Evolutionary conservation across 1,139 yeast species (phyloP).

Genomic region (Diutina pseudorugosa): DNA sequence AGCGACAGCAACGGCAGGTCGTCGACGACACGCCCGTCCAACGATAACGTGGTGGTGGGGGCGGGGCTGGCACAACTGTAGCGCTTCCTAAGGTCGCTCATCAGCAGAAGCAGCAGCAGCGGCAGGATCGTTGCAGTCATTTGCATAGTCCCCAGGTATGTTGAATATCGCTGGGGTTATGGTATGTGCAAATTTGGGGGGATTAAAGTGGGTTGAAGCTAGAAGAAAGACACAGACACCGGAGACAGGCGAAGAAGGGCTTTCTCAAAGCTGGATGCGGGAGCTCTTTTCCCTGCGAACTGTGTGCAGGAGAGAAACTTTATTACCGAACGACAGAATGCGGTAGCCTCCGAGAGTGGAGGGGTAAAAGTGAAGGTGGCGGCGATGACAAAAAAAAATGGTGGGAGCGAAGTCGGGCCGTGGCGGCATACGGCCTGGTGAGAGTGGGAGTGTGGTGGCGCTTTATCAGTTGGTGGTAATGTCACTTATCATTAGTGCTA

Average conservation of each 20-base stretch:
- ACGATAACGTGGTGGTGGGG: not conserved
- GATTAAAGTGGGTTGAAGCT: not conserved
- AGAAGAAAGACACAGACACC: not conserved
- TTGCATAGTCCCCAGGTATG: not conserved
- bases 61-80: not conserved
- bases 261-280: not conserved
- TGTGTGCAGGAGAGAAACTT: not conserved
- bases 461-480: too few relatives aligned
- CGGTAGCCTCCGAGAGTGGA: not conserved
- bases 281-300: not conserved
- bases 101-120: conserved; percentile 4
- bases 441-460: too few relatives aligned
- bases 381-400: too few relatives aligned
- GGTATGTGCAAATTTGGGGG: too few relatives aligned
- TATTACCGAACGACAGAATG: too few relatives aligned
- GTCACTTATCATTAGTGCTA: too few relatives aligned
- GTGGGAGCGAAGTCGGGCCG: too few relatives aligned
- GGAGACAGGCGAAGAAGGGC: not conserved
- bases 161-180: not conserved
- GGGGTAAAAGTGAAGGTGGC: not conserved
- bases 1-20: conserved; percentile 1
- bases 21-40: not conserved
- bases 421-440: too few relatives aligned
- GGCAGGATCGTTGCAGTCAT: conserved; percentile 4
- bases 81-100: not conserved